Evolutionary conservation across 306 rosid genomes (phyloP).

Genomic region (Sechiopsis laciniata): DNA sequence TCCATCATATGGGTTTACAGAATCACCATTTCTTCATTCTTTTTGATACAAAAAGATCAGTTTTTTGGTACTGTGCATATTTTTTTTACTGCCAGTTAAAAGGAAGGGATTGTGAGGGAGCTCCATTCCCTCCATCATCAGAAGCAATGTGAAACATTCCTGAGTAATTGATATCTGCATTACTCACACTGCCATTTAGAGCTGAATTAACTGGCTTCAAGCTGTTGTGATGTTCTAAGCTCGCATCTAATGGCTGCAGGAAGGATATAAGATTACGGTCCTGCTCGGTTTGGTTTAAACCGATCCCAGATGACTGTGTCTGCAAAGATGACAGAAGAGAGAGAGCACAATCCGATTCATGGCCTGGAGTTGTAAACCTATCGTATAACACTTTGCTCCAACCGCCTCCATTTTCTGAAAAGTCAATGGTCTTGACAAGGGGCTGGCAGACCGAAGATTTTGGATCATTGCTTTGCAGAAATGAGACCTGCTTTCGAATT

Average conservation of each 20-base stretch:
- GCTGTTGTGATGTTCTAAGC: conserved; percentile 29
- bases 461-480: conserved; percentile 36
- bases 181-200: conserved; percentile 38
- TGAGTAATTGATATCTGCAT: conserved; percentile 33
- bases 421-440: conserved; percentile 36
- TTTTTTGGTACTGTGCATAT: neutral
- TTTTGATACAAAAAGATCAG: neutral
- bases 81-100: conserved; percentile 66
- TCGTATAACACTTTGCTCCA: conserved; percentile 37
- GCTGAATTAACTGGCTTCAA: conserved; percentile 49
- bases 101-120: conserved; percentile 57
- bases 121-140: conserved; percentile 33
- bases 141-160: conserved; percentile 43
- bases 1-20: neutral
- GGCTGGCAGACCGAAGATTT: conserved; percentile 40
- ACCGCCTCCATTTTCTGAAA: conserved; percentile 36
- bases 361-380: conserved; percentile 36
- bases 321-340: conserved; percentile 99
- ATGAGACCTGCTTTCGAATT: conserved; percentile 40
- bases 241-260: conserved; percentile 38
- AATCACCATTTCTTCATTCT: conserved; percentile 4
- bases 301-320: conserved; percentile 47
- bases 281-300: conserved; percentile 44
- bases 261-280: conserved; percentile 40
- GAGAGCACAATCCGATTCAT: conserved; percentile 86